phyloP scores from a whole-genome alignment of 108 stramenopile species.

The Conticribra weissflogii region DNA sequence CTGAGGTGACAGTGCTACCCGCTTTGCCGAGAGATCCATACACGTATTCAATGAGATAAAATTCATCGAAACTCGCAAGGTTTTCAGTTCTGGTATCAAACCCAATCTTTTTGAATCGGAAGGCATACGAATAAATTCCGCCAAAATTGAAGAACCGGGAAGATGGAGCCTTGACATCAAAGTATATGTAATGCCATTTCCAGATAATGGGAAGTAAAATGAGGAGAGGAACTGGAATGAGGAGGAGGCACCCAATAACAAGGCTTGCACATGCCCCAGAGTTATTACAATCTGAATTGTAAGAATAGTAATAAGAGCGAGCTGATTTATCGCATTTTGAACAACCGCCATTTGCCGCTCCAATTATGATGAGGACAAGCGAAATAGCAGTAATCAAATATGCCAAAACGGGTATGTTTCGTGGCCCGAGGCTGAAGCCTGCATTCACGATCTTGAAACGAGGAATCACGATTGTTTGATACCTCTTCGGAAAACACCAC shows the following conservation, averaged over 20 bases:
- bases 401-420: background rate
- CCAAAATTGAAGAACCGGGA: background rate
- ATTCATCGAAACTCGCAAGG: slow-evolving; percentile 27
- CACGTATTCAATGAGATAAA: slow-evolving; percentile 26
- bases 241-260: slow-evolving; percentile 20
- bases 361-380: slow-evolving; percentile 17
- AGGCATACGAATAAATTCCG: slow-evolving; percentile 12
- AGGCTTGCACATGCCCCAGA: slow-evolving; percentile 9
- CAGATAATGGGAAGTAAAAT: slow-evolving; percentile 15
- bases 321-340: background rate
- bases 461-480: slow-evolving; percentile 17
- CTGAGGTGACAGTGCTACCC: slow-evolving; percentile 14
- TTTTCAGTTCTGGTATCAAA: slow-evolving; percentile 20
- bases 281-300: background rate
- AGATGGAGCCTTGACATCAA: slow-evolving; percentile 19
- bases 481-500: slow-evolving; percentile 40
- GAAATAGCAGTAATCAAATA: slow-evolving; percentile 2
- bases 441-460: slow-evolving; percentile 44
- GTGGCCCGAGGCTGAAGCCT: slow-evolving; percentile 17
- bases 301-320: no score
- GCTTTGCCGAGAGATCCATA: slow-evolving; percentile 13
- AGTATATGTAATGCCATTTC: slow-evolving; percentile 32
- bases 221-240: slow-evolving; percentile 14
- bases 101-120: slow-evolving; percentile 35
- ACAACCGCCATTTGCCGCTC: slow-evolving; percentile 23